These are phyloP conservation scores for Lactarius vividus DNA, from an alignment of 768 basidiomycete genomes.

Conservation along the genomic window DNA sequence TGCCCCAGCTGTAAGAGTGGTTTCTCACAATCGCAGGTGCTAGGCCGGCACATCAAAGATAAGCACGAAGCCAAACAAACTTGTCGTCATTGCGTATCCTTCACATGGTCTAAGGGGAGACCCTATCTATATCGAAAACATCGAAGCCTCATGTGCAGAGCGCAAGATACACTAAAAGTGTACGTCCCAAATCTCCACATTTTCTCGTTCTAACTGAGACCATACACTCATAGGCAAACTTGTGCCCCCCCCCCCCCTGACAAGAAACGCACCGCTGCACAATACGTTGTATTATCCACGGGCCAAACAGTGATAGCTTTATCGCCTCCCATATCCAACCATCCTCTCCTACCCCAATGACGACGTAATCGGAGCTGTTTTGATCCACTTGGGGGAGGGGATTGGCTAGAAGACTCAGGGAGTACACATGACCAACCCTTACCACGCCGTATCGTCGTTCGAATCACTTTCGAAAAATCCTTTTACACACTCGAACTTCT, in stretches of 20 bases:
- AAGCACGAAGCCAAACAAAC: background rate
- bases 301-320: background rate
- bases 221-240: background rate
- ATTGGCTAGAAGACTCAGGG: background rate
- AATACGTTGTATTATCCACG: background rate
- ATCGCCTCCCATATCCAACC: background rate
- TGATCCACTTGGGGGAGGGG: background rate
- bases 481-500: too few relatives aligned
- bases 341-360: background rate
- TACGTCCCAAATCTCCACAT: background rate
- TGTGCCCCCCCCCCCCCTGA: too few relatives aligned
- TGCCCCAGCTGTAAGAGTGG: background rate
- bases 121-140: background rate
- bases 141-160: background rate
- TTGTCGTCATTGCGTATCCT: background rate
- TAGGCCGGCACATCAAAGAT: background rate
- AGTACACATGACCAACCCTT: too few relatives aligned
- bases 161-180: background rate
- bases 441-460: background rate
- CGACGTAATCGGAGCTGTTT: background rate
- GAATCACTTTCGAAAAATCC: background rate
- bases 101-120: background rate
- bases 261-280: background rate
- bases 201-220: background rate
- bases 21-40: background rate